Evolutionary conservation across 1,139 yeast genomes (phyloP).

Genomic region (Candida sp.): DNA sequence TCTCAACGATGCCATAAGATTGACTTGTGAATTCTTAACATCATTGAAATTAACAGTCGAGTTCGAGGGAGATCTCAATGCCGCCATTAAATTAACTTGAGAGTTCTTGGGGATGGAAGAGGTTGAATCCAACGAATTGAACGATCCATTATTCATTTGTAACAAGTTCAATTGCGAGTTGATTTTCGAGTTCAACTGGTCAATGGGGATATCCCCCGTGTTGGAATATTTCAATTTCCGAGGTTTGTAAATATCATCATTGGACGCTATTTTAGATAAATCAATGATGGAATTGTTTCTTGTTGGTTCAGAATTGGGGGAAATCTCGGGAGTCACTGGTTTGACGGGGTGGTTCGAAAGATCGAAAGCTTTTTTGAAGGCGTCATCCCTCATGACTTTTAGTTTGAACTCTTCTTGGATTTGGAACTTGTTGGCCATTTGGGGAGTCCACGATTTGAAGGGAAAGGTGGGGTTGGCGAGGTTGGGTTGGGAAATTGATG

Average conservation of each 20-base stretch:
- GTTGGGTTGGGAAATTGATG: slow-evolving; percentile 1
- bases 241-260: slow-evolving; percentile 39
- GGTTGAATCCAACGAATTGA: slow-evolving; percentile 8
- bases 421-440: slow-evolving; percentile 20
- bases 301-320: slow-evolving; percentile 44
- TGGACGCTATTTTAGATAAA: slow-evolving; percentile 31
- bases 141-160: slow-evolving; percentile 26
- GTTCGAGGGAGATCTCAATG: slow-evolving; percentile 12
- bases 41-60: neutral
- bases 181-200: slow-evolving; percentile 36
- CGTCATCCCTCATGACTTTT: slow-evolving; percentile 37
- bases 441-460: slow-evolving; percentile 37
- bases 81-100: slow-evolving; percentile 20
- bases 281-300: slow-evolving; percentile 43
- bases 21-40: slow-evolving; percentile 21
- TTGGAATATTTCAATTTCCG: slow-evolving; percentile 39
- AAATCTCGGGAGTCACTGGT: slow-evolving; percentile 43
- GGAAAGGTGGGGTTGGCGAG: slow-evolving; percentile 28
- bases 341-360: slow-evolving; percentile 29
- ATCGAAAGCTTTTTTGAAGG: slow-evolving; percentile 32
- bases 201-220: slow-evolving; percentile 40
- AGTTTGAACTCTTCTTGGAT: slow-evolving; percentile 34
- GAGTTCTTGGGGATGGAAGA: slow-evolving; percentile 16
- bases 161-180: slow-evolving; percentile 36
- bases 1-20: slow-evolving; percentile 18